These are phyloP conservation scores for Haematococcus lacustris DNA, from an alignment of 139 green algal species.

Conservation along the genomic window DNA sequence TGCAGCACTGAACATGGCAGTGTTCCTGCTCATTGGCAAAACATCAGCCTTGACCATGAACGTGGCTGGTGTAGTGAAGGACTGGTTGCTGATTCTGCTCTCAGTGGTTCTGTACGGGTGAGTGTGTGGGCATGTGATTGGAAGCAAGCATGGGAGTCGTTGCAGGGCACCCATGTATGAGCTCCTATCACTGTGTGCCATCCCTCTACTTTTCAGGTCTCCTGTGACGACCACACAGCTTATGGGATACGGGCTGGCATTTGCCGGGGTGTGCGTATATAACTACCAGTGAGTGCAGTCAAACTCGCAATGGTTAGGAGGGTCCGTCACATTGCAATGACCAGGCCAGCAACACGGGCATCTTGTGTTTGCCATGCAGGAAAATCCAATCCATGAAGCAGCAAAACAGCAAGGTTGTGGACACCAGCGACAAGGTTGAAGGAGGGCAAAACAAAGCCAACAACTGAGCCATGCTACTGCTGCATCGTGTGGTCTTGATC, in stretches of 20 bases:
- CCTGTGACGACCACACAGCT: conserved; percentile 55
- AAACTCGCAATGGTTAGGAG: not conserved
- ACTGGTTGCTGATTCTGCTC: conserved; percentile 46
- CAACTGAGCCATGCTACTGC: not conserved
- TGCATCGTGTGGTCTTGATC: too few relatives aligned
- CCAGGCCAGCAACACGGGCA: too few relatives aligned
- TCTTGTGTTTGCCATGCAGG: not conserved
- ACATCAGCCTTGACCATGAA: conserved; percentile 68
- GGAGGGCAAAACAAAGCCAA: not conserved
- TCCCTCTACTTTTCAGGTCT: too few relatives aligned
- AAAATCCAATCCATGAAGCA: conserved; percentile 2
- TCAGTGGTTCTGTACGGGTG: conserved; percentile 40
- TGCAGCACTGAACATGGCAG: conserved; percentile 76
- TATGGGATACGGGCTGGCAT: conserved; percentile 60
- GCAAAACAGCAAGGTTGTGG: not conserved
- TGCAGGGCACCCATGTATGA: too few relatives aligned
- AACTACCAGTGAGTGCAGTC: conserved; percentile 50
- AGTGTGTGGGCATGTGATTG: conserved; percentile 3
- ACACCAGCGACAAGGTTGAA: not conserved
- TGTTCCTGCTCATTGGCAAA: conserved; percentile 87
- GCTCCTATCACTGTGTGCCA: too few relatives aligned
- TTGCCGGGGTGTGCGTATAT: conserved; percentile 55
- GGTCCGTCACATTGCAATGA: too few relatives aligned
- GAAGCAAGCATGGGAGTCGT: too few relatives aligned
- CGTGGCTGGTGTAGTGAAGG: conserved; percentile 75